Percentiles rank a stretch among this genome's conserved stretches.
These are phyloP conservation scores for Hymenoscyphus occultus DNA, from an alignment of 2,329 filamentous ascomycete species.

Conservation along the genomic window DNA sequence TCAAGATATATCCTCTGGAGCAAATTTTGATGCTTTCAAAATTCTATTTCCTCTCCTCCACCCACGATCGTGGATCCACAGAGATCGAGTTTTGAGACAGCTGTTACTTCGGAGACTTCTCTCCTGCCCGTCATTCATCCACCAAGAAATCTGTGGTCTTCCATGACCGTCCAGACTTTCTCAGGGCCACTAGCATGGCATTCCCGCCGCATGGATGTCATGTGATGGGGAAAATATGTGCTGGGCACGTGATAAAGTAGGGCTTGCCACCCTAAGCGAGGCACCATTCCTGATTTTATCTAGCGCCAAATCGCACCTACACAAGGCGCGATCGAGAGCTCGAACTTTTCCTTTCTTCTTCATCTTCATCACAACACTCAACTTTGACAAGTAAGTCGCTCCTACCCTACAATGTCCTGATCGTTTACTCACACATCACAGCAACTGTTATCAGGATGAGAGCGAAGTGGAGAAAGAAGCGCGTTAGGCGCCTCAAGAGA, in stretches of 20 bases:
- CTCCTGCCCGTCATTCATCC: background rate
- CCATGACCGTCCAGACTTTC: background rate
- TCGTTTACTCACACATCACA: background rate
- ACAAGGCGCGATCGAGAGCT: conserved; percentile 3
- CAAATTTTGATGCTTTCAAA: too few relatives aligned
- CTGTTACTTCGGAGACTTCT: background rate
- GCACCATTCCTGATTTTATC: background rate
- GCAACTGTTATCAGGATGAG: conserved; percentile 51
- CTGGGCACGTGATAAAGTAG: background rate
- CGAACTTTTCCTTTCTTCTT: conserved; percentile 7
- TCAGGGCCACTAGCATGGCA: too few relatives aligned
- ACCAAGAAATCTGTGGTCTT: background rate
- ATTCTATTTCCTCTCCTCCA: background rate
- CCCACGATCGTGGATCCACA: background rate
- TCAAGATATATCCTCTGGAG: too few relatives aligned
- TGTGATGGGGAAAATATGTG: too few relatives aligned
- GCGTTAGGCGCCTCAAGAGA: conserved; percentile 96
- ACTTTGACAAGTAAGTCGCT: conserved; percentile 17
- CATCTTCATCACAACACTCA: conserved; percentile 13
- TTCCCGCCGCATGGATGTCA: too few relatives aligned
- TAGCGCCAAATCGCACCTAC: background rate
- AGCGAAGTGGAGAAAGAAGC: conserved; percentile 99
- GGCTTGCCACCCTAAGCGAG: conserved; percentile 4
- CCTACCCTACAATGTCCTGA: background rate
- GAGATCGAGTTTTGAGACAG: background rate